Base-by-base conservation (phyloP, 2,329 filamentous ascomycete genomes). In the Stachybotrys elegans region DNA sequence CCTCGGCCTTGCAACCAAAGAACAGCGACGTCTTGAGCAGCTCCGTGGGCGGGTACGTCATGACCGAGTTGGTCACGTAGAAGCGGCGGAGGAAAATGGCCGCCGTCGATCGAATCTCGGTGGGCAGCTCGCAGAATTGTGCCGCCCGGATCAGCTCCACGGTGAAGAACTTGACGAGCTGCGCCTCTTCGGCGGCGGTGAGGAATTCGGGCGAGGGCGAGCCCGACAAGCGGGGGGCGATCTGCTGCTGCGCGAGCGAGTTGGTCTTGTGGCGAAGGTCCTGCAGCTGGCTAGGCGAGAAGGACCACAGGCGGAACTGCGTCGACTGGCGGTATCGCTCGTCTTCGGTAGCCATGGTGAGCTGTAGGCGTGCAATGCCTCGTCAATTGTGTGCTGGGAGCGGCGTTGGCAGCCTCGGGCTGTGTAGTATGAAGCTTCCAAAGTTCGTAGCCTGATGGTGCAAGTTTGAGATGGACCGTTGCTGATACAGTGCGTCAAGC, bases 221-320 rank as follows among this genome's bases (percentile, higher is more conserved):
- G 48, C 68, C 56, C 66, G 57, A 83, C 73, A 79, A 59, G 21
- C 76, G 74, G 21, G 69, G 66, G 8, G 72, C 65, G 52, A 81
- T 92, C 74, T 68, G 84, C 67, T 60, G 61, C 49, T 62, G 68
- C 3, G 93, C 93, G 40, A 88, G 76, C 9, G 76, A 69, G 67
- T 96, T 96, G 23, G 91, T 95, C 52, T 84, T 84, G 34, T 75
- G 70, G 46, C 93, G 87, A 20, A 92, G 76, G 3, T 83, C 75
- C 40, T 77, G 73, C 4, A 98, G 79, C 31, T 84, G 80, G 4
- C 81, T 67, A 3, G 83, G 79, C 0, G 89, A 88, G 67, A 92
- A 97, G 11, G 91, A 95, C 93, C 93, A 98, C 46, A 94, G 76
- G 35, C 87, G 81, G 62, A 83, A 97, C 66, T 98, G 93, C 38